These are phyloP conservation scores for Diaporthe sp. DNA, from an alignment of 2,329 filamentous ascomycete species.

Conservation along the genomic window DNA sequence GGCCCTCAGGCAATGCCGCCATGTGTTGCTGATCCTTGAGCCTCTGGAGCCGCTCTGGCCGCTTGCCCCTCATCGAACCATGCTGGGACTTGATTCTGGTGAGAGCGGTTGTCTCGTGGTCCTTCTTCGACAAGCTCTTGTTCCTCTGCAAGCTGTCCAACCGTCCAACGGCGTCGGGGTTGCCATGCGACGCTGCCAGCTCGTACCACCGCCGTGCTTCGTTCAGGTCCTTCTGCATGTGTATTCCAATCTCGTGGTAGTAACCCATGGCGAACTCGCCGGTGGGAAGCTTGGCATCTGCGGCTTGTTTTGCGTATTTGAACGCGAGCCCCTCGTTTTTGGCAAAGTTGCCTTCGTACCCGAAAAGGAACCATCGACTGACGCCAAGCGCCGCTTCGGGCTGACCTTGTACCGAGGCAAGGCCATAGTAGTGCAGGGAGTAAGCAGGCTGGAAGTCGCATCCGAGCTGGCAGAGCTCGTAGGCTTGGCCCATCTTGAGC, in stretches of 20 bases:
- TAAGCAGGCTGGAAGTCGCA: constrained; percentile 96
- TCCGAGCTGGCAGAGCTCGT: constrained; percentile 92
- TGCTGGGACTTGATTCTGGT: constrained; percentile 87
- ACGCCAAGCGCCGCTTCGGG: constrained; percentile 95
- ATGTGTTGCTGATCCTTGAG: constrained; percentile 50
- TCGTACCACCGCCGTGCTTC: constrained; percentile 93
- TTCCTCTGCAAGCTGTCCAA: constrained; percentile 88
- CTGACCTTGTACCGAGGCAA: constrained; percentile 93
- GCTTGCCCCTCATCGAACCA: constrained; percentile 75
- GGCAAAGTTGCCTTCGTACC: constrained; percentile 90
- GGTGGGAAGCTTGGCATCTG: constrained; percentile 83
- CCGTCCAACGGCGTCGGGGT: constrained; percentile 86
- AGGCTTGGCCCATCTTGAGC: constrained; percentile 95
- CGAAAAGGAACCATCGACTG: constrained; percentile 98
- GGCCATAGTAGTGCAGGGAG: constrained; percentile 94
- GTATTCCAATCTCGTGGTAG: constrained; percentile 96
- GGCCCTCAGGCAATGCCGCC: constrained; percentile 40
- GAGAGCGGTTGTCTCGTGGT: constrained; percentile 93
- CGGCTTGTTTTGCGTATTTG: constrained; percentile 90
- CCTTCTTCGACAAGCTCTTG: constrained; percentile 87
- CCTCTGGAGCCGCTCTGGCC: constrained; percentile 68
- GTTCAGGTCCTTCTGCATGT: constrained; percentile 84
- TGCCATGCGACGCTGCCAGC: constrained; percentile 89
- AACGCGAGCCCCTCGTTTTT: constrained; percentile 97
- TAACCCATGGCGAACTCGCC: constrained; percentile 98